Evolutionary conservation across 345 rosid species (phyloP).

Genomic region (Excoecaria agallocha): DNA sequence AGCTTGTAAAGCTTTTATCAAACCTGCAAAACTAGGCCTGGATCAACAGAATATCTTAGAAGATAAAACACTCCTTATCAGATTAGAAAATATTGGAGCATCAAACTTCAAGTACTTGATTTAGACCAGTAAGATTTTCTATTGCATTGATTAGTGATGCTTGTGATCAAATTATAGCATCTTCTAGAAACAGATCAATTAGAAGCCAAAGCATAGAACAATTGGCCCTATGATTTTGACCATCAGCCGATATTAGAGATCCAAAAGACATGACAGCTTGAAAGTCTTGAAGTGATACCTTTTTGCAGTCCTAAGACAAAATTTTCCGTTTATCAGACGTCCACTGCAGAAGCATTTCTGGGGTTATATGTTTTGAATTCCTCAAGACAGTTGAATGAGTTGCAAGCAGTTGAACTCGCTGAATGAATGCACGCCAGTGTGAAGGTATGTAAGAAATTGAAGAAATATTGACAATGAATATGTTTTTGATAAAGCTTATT

Average conservation of each 20-base stretch:
- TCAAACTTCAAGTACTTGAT: conserved; percentile 23
- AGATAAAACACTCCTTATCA: conserved; percentile 6
- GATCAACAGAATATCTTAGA: conserved; percentile 25
- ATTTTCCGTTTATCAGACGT: conserved; percentile 46
- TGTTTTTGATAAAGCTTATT: background rate
- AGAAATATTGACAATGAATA: background rate
- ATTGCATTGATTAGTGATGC: conserved; percentile 67
- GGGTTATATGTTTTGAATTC: conserved; percentile 51
- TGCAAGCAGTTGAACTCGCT: conserved; percentile 56
- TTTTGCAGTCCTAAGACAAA: conserved; percentile 47
- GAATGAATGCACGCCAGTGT: conserved; percentile 71
- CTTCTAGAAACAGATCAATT: conserved; percentile 91
- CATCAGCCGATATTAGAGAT: conserved; percentile 52
- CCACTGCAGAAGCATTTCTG: conserved; percentile 61
- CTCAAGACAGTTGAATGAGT: conserved; percentile 60
- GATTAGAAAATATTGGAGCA: conserved; percentile 19
- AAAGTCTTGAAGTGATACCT: conserved; percentile 45
- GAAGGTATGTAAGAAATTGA: conserved; percentile 46
- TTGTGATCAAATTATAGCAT: conserved; percentile 81
- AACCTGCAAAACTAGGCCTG: conserved; percentile 57
- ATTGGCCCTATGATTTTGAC: conserved; percentile 68
- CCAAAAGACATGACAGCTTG: conserved; percentile 56
- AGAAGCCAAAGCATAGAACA: conserved; percentile 84
- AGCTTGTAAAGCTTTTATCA: conserved; percentile 84
- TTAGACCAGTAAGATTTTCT: conserved; percentile 67